Evolutionary conservation across 2,329 filamentous ascomycete genomes (phyloP), one percentile per base, ranked within the genome.

Genomic region (Trichoderma afroharzianum): DNA sequence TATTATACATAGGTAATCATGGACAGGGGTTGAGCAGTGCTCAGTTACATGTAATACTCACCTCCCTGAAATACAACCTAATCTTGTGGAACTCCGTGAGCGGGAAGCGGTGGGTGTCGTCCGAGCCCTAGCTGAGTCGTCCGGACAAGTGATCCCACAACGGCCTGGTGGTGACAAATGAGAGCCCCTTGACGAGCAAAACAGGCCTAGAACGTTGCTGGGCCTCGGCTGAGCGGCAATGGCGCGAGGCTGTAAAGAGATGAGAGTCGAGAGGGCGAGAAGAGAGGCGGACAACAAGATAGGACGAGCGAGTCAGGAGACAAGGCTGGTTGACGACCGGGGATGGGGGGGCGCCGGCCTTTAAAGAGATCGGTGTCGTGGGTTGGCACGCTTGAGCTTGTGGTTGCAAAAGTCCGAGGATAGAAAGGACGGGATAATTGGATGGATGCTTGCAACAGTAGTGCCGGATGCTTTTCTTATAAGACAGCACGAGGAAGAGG

Each of bases 51-150:
- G 43, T 50, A 21, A 6, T 39, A 50, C 63, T 53, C n/a, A 69
- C 66, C 66, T 69, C 57, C 66, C 57, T 69, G 43, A 69, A 69
- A 53, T 15, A 53, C 66, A 62, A 53, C 57, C 39, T 69, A 69
- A 69, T 61, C 30, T 50, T 47, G 55, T 62, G 66, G 57, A 69
- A 50, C 66, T 69, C 66, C 39, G 66, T 43, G 30, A 39, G 57
- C 66, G 66, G 66, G 36, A 53, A 53, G 59, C 39, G 66, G 57
- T 50, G 57, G 57, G 33, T 61, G 53, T 26, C 43, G 39, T 47
- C 47, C 18, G 47, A 66, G 28, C 39, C 43, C 62, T 63, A 63
- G 33, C 61, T 63, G 26, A 63, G 30, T 63, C n/a, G 64, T 59
- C 63, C 36, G 26, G 26, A 36, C 18, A 30, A 62, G 28, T n/a